Base-by-base conservation (phyloP, 2,329 filamentous ascomycete species). In the Fusarium ambrosium region DNA sequence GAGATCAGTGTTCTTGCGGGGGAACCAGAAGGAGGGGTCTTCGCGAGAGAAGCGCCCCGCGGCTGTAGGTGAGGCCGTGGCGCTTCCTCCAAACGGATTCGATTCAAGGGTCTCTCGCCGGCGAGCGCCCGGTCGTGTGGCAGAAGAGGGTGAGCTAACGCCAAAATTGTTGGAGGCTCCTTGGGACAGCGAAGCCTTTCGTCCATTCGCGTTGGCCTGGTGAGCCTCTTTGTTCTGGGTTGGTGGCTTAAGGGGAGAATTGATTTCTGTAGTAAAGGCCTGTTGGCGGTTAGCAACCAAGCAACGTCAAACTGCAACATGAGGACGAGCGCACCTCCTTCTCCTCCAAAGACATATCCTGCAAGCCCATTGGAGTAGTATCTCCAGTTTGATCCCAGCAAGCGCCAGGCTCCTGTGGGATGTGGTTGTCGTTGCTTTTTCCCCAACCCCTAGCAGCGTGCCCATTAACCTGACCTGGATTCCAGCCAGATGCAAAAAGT, bases 201-300 rank as follows among this genome's bases (percentile, higher is more conserved):
- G 93, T 59, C 92, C 90, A 65, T 93, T 92, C 13, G 87, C 87
- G 81, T 89, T 82, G 83, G 89, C 82, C 82, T 89, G 81, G 82
- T 88, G 83, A 85, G 91, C 85, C 48, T 90, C 88, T 78, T 92
- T 91, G 70, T 94, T 96, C 79, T 94, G 93, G 36, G 91, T 90
- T 22, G 94, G 94, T 10, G 94, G 93, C 84, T 98, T 98, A 77
- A 98, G 87, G 37, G 95, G 93, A 39, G 97, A 98, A 83, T 98
- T 99, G 81, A 99, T 95, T 74, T 97, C 97, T 61, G 90, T 90
- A 61, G 91, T 85, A 83, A 98, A 98, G 73, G 93, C 86, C 93
- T 98, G 82, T 51, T 48, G 65, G 24, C 36, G 39, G 75, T 82
- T 68, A 81, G 79, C 71, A 61, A 67, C 39, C 36, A 29, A 41